Conservation (phyloP, 768 basidiomycete genomes). For the Rhodocollybia butyracea region DNA sequence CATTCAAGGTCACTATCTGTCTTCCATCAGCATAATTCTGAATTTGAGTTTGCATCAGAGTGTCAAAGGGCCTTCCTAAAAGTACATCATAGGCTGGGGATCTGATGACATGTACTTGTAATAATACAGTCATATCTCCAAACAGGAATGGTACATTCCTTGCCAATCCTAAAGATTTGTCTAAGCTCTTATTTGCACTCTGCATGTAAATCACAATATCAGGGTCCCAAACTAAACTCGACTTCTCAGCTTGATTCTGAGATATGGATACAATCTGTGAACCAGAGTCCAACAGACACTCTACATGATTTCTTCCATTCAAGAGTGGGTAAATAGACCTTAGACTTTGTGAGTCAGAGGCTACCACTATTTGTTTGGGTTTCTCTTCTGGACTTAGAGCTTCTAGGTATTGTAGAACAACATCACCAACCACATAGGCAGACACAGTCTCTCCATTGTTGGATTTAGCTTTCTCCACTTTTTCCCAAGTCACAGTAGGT, state of each 20-base stretch:
- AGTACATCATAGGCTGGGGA: conserved; percentile 23
- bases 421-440: background rate
- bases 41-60: background rate
- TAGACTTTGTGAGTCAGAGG: conserved; percentile 20
- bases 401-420: conserved; percentile 1
- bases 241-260: conserved; percentile 13
- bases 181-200: conserved; percentile 18
- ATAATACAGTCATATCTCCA: conserved; percentile 19
- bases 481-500: background rate
- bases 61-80: conserved; percentile 15
- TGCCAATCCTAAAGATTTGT: conserved; percentile 18
- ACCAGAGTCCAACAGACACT: conserved; percentile 22
- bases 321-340: conserved; percentile 17
- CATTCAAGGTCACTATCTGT: background rate
- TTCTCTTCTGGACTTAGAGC: background rate
- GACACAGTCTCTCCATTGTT: background rate
- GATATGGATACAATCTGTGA: conserved; percentile 24
- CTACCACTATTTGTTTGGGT: conserved; percentile 12
- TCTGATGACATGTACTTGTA: conserved; percentile 24
- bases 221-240: conserved; percentile 17
- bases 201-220: conserved; percentile 19
- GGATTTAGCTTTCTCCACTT: background rate
- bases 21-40: background rate
- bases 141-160: conserved; percentile 22
- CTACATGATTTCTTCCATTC: conserved; percentile 15